These are phyloP conservation scores for Aspergillus oerlinghausenensis DNA, from an alignment of 2,329 filamentous ascomycete species.

Conservation along the genomic window DNA sequence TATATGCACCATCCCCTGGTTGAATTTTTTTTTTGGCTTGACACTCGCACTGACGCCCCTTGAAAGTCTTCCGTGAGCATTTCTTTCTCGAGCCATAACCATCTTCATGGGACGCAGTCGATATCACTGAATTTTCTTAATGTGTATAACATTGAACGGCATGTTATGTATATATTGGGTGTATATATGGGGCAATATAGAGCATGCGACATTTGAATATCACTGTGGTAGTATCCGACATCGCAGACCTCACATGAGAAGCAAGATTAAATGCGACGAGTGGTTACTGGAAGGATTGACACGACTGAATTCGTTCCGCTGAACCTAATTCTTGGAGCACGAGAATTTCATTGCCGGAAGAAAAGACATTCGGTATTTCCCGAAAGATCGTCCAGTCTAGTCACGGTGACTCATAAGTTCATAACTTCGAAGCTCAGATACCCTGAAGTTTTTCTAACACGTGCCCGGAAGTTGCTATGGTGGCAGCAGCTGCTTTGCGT, in stretches of 20 bases:
- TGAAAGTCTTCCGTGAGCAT: not conserved
- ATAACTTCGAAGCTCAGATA: not conserved
- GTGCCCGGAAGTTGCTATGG: not conserved
- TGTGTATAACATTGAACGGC: conserved; percentile 1
- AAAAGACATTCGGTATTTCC: not conserved
- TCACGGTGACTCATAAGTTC: not conserved
- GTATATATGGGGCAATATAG: not conserved
- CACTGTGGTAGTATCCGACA: not conserved
- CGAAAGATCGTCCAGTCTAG: not conserved
- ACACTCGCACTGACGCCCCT: not conserved
- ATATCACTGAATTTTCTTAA: not conserved
- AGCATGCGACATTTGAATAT: not conserved
- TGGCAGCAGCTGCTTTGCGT: not conserved
- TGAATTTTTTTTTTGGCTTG: not conserved
- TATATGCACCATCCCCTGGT: not conserved
- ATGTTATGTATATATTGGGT: conserved; percentile 8
- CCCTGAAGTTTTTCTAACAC: not conserved
- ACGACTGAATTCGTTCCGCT: not conserved
- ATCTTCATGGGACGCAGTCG: not conserved
- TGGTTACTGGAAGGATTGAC: not conserved
- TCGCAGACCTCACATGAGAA: not conserved
- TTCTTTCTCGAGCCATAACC: not conserved
- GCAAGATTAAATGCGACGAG: not conserved
- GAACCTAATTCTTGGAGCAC: not conserved
- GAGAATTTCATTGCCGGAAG: not conserved